phyloP scores from a whole-genome alignment of 192 early-diverging fungal genomes.

The Cetraspora pellucida region DNA sequence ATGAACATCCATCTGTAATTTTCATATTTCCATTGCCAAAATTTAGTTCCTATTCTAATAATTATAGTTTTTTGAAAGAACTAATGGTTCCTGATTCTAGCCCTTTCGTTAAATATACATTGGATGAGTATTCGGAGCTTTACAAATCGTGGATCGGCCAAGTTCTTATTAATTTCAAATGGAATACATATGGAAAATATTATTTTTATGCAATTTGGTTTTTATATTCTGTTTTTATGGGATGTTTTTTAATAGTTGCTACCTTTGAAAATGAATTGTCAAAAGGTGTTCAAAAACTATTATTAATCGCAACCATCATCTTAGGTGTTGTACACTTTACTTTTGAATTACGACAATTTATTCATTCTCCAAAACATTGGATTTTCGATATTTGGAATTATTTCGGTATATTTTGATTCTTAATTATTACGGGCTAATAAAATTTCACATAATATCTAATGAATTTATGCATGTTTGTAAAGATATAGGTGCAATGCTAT shows the following conservation, averaged over 20 bases:
- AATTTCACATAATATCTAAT: too few relatives aligned
- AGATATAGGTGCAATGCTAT: too few relatives aligned
- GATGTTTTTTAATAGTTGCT: background rate
- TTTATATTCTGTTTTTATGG: background rate
- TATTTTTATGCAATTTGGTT: background rate
- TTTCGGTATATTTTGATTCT: constrained; percentile 1
- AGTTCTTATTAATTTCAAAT: constrained; percentile 16
- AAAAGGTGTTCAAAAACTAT: background rate
- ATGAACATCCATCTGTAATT: too few relatives aligned
- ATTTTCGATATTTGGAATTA: background rate
- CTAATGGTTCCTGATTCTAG: too few relatives aligned
- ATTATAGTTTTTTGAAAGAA: too few relatives aligned
- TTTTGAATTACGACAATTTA: constrained; percentile 16
- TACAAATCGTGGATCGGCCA: constrained; percentile 13
- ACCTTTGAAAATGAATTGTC: background rate
- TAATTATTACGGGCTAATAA: background rate
- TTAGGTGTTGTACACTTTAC: background rate
- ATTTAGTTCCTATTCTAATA: too few relatives aligned
- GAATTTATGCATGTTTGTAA: too few relatives aligned
- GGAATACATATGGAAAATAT: constrained; percentile 5
- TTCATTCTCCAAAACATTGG: background rate
- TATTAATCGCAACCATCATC: background rate
- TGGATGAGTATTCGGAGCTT: background rate
- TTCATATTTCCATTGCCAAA: too few relatives aligned
- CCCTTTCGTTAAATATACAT: too few relatives aligned